These are phyloP conservation scores for Geosmithia flava DNA, from an alignment of 2,329 filamentous ascomycete species.

Conservation along the genomic window DNA sequence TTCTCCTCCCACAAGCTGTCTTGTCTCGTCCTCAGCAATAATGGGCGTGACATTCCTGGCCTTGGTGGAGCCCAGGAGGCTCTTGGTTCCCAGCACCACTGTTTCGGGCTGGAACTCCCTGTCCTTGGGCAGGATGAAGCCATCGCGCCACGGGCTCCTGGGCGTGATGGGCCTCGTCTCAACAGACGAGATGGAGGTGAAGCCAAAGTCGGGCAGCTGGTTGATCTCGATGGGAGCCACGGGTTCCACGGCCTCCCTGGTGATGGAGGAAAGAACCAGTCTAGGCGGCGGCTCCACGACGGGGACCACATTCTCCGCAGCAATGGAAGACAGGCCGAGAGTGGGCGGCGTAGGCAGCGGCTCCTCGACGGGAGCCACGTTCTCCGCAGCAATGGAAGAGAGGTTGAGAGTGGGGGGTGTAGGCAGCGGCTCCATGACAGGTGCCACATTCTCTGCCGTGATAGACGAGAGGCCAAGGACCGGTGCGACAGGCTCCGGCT, in stretches of 20 bases:
- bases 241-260: slow-evolving; percentile 24
- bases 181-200: slow-evolving; percentile 31
- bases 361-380: slow-evolving; percentile 13
- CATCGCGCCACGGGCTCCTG: slow-evolving; percentile 40
- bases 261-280: slow-evolving; percentile 23
- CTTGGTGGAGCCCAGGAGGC: slow-evolving; percentile 25
- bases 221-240: slow-evolving; percentile 14
- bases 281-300: slow-evolving; percentile 10
- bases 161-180: slow-evolving; percentile 32
- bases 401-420: slow-evolving; percentile 7
- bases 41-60: slow-evolving; percentile 27
- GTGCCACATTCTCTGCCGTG: slow-evolving; percentile 20
- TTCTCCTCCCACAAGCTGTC: slow-evolving; percentile 30
- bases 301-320: slow-evolving; percentile 23
- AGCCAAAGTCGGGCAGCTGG: slow-evolving; percentile 18
- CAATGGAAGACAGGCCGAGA: slow-evolving; percentile 23
- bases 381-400: slow-evolving; percentile 11
- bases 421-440: slow-evolving; percentile 10
- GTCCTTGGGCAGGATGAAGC: slow-evolving; percentile 42
- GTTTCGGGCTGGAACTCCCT: slow-evolving; percentile 21
- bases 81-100: slow-evolving; percentile 17
- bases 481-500: slow-evolving; percentile 8
- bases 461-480: slow-evolving; percentile 23
- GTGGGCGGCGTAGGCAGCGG: slow-evolving; percentile 10
- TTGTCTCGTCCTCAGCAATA: slow-evolving; percentile 54